phyloP scores from a whole-genome alignment of 2,329 filamentous ascomycete genomes.

The Venturia effusa region DNA sequence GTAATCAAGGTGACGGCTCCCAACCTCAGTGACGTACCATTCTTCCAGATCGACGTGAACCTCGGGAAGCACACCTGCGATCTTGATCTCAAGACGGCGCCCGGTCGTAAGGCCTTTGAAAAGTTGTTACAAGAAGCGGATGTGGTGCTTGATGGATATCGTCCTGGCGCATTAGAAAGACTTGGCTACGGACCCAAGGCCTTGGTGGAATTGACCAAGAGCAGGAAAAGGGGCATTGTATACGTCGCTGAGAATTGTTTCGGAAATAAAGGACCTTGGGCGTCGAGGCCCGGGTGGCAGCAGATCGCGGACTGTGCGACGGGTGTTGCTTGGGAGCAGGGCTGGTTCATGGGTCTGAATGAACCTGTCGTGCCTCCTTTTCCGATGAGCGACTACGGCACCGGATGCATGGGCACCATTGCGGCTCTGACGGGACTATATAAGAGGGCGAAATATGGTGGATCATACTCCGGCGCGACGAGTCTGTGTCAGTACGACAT shows the following conservation, averaged over 20 bases:
- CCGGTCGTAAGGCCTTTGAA: slow-evolving; percentile 47
- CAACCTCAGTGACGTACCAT: slow-evolving; percentile 57
- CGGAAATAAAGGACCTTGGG: slow-evolving; percentile 54
- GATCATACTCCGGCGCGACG: slow-evolving; percentile 54
- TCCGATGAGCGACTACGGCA: slow-evolving; percentile 53
- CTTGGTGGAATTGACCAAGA: slow-evolving; percentile 41
- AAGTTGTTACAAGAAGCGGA: slow-evolving; percentile 50
- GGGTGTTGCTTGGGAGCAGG: slow-evolving; percentile 51
- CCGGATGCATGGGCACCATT: slow-evolving; percentile 60
- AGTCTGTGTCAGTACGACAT: slow-evolving; percentile 60
- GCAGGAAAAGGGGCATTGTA: slow-evolving; percentile 51
- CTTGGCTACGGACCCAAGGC: slow-evolving; percentile 52
- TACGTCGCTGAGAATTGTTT: slow-evolving; percentile 66
- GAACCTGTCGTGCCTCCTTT: slow-evolving; percentile 57
- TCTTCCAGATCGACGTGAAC: slow-evolving; percentile 63
- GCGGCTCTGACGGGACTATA: slow-evolving; percentile 55
- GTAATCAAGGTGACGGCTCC: slow-evolving; percentile 63
- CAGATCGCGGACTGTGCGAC: slow-evolving; percentile 59
- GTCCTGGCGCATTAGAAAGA: slow-evolving; percentile 52
- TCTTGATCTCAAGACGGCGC: slow-evolving; percentile 47
- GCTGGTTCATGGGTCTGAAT: slow-evolving; percentile 43
- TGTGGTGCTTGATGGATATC: slow-evolving; percentile 58
- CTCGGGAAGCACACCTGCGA: slow-evolving; percentile 58
- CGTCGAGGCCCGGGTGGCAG: slow-evolving; percentile 56
- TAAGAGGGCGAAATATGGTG: slow-evolving; percentile 49